A percentile compares a stretch with the other conserved stretches of the same genome.
phyloP scores from a whole-genome alignment of 371 early-diverging fungal species.

The Haplosporangium sp. region DNA sequence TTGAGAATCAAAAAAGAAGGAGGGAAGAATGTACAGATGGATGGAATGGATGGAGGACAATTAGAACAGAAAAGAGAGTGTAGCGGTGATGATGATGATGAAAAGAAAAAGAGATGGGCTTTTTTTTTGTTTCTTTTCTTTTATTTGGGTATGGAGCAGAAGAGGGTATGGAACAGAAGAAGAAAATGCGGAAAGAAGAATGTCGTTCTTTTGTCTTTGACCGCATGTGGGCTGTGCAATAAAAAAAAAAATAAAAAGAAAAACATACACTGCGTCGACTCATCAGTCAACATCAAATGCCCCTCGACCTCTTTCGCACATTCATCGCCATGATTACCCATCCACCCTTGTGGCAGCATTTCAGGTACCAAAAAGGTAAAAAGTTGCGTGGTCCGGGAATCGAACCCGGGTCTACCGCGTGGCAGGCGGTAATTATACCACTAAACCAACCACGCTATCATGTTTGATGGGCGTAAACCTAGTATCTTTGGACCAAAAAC shows the following conservation, averaged over 20 bases:
- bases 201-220: neutral
- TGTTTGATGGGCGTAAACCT: no score
- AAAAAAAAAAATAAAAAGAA: neutral
- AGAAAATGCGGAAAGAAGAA: neutral
- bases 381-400: conserved; percentile 5
- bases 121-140: no score
- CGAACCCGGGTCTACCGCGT: conserved; percentile 29
- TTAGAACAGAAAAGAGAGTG: neutral
- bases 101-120: neutral
- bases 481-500: no score
- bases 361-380: neutral
- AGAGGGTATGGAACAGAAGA: neutral
- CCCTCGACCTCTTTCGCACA: neutral
- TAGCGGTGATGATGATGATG: neutral
- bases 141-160: no score
- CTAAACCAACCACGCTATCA: conserved; percentile 5
- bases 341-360: neutral
- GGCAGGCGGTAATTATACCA: conserved; percentile 22
- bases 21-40: neutral
- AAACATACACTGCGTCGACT: neutral
- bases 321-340: neutral
- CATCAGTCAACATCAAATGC: neutral
- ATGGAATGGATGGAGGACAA: neutral
- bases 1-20: neutral
- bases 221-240: neutral